Conservation (phyloP, 176 grass and related monocot species). For the Musa beccarii region DNA sequence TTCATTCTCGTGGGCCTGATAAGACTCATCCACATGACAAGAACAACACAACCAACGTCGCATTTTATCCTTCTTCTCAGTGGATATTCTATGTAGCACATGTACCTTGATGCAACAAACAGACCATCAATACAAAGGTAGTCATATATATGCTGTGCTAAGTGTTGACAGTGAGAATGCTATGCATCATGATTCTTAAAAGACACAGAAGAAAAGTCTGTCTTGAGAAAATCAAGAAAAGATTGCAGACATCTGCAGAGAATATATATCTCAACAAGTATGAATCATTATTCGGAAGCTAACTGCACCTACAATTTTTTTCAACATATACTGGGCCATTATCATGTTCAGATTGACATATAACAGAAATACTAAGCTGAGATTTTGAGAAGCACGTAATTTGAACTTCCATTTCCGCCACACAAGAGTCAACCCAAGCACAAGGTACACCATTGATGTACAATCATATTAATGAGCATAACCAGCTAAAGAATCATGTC, state of each 20-base stretch:
- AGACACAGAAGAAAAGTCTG: no score
- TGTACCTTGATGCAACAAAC: neutral
- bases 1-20: neutral
- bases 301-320: no score
- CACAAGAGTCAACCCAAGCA: neutral
- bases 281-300: no score
- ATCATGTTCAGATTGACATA: no score
- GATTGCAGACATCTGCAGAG: no score
- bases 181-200: no score
- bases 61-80: slow-evolving; percentile 2
- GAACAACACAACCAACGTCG: slow-evolving; percentile 1
- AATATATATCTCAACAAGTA: no score
- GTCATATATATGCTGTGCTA: no score
- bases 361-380: neutral
- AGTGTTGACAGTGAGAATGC: no score
- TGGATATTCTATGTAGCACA: neutral
- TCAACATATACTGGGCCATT: no score
- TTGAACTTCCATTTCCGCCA: neutral
- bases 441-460: neutral
- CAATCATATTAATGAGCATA: neutral
- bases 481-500: neutral
- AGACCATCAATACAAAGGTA: neutral
- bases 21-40: neutral
- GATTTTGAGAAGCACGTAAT: neutral
- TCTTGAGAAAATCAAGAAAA: no score